phyloP scores from a whole-genome alignment of 305 asterid species.

The Stenogyne calaminthoides region DNA sequence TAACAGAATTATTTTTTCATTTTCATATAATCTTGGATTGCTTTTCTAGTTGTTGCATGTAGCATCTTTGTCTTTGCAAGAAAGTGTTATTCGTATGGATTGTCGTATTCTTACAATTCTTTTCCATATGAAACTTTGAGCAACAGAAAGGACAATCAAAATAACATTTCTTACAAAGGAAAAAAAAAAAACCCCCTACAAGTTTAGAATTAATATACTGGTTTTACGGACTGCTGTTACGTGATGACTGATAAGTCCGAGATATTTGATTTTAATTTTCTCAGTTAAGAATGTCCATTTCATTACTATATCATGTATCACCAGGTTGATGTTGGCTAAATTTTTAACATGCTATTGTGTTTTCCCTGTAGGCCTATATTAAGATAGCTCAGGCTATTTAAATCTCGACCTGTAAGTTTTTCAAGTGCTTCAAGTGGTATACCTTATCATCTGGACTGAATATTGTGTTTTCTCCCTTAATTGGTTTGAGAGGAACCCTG shows the following conservation, averaged over 20 bases:
- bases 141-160: not conserved
- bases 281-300: not conserved
- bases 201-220: not conserved
- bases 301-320: constrained; percentile 16
- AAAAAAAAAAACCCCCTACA: not conserved
- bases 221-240: not conserved
- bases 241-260: not conserved
- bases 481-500: not conserved
- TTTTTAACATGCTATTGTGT: constrained; percentile 14
- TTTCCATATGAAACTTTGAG: not conserved
- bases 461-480: not conserved
- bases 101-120: not conserved
- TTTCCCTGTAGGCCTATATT: constrained; percentile 77
- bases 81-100: not conserved
- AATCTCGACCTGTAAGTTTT: constrained; percentile 89
- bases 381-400: constrained; percentile 98
- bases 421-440: constrained; percentile 15
- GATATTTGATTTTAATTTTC: constrained; percentile 10
- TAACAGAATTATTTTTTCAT: not conserved
- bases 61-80: constrained; percentile 8
- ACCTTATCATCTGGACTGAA: constrained; percentile 5
- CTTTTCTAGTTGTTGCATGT: constrained; percentile 2
- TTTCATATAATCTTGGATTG: not conserved
- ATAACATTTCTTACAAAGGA: not conserved
- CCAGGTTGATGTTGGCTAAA: constrained; percentile 20